These are phyloP conservation scores for Triticum dicoccoides DNA, from an alignment of 176 grass and related monocot species.

Conservation along the genomic window DNA sequence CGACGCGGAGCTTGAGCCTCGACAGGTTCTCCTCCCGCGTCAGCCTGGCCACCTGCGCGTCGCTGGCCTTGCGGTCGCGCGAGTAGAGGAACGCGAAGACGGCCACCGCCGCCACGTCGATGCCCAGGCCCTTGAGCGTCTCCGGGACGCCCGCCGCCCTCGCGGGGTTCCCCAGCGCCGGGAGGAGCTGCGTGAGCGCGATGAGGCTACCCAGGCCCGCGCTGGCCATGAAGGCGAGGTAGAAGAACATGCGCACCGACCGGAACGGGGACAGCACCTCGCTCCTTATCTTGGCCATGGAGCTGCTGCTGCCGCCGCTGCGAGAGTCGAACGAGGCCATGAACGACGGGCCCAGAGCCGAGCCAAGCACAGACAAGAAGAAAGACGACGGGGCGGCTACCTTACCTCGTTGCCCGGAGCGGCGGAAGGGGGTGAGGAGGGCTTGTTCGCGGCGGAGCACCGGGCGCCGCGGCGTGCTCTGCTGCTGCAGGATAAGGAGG, in stretches of 20 bases:
- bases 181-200: constrained; percentile 59
- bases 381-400: constrained; percentile 33
- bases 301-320: constrained; percentile 47
- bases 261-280: constrained; percentile 89
- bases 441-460: constrained; percentile 63
- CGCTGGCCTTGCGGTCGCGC: constrained; percentile 75
- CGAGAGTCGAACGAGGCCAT: not conserved
- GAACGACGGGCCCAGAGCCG: not conserved
- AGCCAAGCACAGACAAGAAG: not conserved
- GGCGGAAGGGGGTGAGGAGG: constrained; percentile 26
- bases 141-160: constrained; percentile 30
- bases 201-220: constrained; percentile 65
- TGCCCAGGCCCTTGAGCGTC: constrained; percentile 69
- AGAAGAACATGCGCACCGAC: constrained; percentile 95
- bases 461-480: constrained; percentile 31
- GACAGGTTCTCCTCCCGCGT: constrained; percentile 85
- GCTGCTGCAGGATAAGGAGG: not conserved
- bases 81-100: constrained; percentile 87
- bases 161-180: constrained; percentile 49
- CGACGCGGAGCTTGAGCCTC: constrained; percentile 61
- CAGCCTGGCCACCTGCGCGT: constrained; percentile 72
- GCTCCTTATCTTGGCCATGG: constrained; percentile 74
- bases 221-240: constrained; percentile 88
- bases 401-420: constrained; percentile 55
- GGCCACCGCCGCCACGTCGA: constrained; percentile 68